Conservation (phyloP, 2,329 filamentous ascomycete species). For the Sphaerulina populicola region DNA sequence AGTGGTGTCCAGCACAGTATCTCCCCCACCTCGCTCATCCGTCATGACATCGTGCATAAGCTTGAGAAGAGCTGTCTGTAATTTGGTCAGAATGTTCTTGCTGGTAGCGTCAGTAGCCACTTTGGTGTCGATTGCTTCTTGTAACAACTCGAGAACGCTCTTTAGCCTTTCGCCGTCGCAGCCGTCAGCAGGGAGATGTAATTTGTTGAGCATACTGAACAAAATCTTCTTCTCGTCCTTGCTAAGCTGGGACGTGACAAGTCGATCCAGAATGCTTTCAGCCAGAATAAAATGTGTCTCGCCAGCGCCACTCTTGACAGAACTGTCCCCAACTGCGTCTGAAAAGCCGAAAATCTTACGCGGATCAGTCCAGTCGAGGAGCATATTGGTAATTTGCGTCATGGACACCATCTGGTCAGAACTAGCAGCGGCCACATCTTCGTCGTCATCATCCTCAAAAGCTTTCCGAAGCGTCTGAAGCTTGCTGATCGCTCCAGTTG, state of each 20-base stretch:
- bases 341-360: slow-evolving; percentile 53
- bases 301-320: slow-evolving; percentile 17
- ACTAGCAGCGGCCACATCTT: slow-evolving; percentile 62
- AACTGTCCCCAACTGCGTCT: slow-evolving; percentile 19
- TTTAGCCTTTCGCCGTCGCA: slow-evolving; percentile 29
- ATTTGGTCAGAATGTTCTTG: slow-evolving; percentile 48
- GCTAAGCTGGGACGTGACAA: slow-evolving; percentile 53
- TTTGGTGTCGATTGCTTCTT: slow-evolving; percentile 42
- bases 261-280: slow-evolving; percentile 64
- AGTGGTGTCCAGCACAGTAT: slow-evolving; percentile 26
- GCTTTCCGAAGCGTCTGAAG: slow-evolving; percentile 42
- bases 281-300: slow-evolving; percentile 69
- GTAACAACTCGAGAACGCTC: slow-evolving; percentile 40
- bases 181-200: slow-evolving; percentile 59
- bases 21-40: slow-evolving; percentile 29
- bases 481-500: slow-evolving; percentile 65
- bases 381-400: slow-evolving; percentile 66
- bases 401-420: slow-evolving; percentile 61
- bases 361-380: slow-evolving; percentile 93
- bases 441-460: slow-evolving; percentile 42
- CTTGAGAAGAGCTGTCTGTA: slow-evolving; percentile 46
- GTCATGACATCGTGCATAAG: slow-evolving; percentile 41
- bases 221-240: slow-evolving; percentile 82
- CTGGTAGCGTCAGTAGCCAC: slow-evolving; percentile 46
- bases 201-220: slow-evolving; percentile 68